These are phyloP conservation scores for Alternaria tenuissima DNA, from an alignment of 2,329 filamentous ascomycete genomes.

Conservation along the genomic window DNA sequence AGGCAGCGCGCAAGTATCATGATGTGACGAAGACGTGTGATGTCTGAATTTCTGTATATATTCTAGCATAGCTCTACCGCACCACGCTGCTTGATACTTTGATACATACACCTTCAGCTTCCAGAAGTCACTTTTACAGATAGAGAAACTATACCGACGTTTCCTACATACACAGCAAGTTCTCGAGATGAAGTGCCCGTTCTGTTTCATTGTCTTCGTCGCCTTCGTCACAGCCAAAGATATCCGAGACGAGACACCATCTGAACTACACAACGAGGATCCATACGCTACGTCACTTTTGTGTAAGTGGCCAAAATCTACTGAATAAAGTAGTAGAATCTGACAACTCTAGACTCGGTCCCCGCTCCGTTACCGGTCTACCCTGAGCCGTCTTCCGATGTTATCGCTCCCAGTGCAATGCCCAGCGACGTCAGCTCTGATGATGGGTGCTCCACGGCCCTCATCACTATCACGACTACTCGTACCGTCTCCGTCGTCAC, in stretches of 20 bases:
- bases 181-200: conserved; percentile 36
- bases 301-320: conserved; percentile 17
- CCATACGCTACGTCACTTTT: conserved; percentile 40
- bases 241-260: conserved; percentile 50
- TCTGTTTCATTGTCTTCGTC: conserved; percentile 45
- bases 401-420: background rate
- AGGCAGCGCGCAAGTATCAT: background rate
- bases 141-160: background rate
- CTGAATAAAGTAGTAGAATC: background rate
- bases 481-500: conserved; percentile 3
- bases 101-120: too few relatives aligned
- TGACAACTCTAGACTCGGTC: background rate
- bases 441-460: background rate
- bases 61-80: background rate
- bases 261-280: conserved; percentile 28
- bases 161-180: background rate
- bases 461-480: conserved; percentile 1
- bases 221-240: conserved; percentile 52
- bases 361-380: background rate
- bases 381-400: background rate
- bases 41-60: background rate
- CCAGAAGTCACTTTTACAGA: background rate
- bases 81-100: background rate
- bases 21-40: background rate
- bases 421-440: background rate